A percentile compares a stretch with the other conserved stretches of the same genome.
Conservation (phyloP, 768 basidiomycete genomes). For the Tephrocybe sp. region DNA sequence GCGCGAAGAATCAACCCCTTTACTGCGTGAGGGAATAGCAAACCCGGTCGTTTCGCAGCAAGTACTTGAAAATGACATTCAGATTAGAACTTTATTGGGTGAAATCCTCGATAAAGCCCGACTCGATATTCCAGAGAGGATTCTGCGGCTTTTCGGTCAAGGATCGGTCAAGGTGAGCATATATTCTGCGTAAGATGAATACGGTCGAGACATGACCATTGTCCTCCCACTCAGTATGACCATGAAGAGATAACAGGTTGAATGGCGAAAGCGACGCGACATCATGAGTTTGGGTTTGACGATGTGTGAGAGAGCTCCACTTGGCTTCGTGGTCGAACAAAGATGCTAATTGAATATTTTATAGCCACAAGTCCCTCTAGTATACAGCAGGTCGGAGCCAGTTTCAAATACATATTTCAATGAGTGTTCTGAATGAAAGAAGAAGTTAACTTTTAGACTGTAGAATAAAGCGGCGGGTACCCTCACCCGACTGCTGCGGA, state of each 20-base stretch:
- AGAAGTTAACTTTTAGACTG: background rate
- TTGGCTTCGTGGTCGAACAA: too few relatives aligned
- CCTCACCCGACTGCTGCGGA: background rate
- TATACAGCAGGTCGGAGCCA: too few relatives aligned
- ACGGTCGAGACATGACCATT: background rate
- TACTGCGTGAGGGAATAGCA: background rate
- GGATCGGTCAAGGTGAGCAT: background rate
- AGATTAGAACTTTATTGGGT: conserved; percentile 5
- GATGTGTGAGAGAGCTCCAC: too few relatives aligned
- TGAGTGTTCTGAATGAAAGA: background rate
- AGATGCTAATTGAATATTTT: too few relatives aligned
- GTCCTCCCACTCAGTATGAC: background rate
- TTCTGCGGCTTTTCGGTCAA: conserved; percentile 5
- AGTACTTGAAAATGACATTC: conserved; percentile 7
- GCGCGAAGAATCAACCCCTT: conserved; percentile 9
- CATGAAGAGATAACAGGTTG: too few relatives aligned
- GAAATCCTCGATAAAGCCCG: conserved; percentile 4
- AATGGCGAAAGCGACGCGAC: too few relatives aligned
- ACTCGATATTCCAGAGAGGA: conserved; percentile 7
- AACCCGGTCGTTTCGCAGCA: background rate
- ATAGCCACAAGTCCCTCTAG: too few relatives aligned
- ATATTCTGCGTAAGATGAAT: background rate
- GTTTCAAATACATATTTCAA: background rate
- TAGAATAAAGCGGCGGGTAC: background rate
- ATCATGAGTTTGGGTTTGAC: too few relatives aligned